Base-by-base conservation (phyloP, 352 stramenopile genomes). In the Thalassiosira livingstoniorum region DNA sequence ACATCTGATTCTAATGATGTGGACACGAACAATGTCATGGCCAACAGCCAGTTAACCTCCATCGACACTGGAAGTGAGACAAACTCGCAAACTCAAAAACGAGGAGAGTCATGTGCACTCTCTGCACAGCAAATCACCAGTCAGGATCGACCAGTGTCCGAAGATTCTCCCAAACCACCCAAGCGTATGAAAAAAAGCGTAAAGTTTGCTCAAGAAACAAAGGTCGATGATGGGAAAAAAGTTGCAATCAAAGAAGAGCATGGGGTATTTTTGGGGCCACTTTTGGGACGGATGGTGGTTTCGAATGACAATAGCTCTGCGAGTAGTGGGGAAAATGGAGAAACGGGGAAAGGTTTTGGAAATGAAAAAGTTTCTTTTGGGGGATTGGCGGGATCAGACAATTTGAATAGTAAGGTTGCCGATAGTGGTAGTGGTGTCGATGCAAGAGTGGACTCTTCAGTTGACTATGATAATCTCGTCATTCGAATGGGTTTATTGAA, bases 401-500 rank as follows among this genome's bases (percentile, higher is more conserved):
- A 47, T 5, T 47, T 29, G 21, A 25, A 63, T 23, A 5, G 58
- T 29, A 66, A 73, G 23, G 23, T 31, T 23, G 32, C 7, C 63
- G n/a, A 65, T 23, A 37, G 15, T 54, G 25, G 27, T 23, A 2
- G n/a, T 21, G 11, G n/a, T n/a, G n/a, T n/a, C n/a, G n/a, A n/a
- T n/a, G n/a, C n/a, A n/a, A n/a, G n/a, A n/a, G n/a, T 7, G 18
- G 29, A 53, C 0, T 42, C 13, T 31, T 31, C 21, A 21, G 39
- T 51, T 37, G 53, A 66, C n/a, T 75, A 80, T 63, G 43, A 70
- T n/a, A 61, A 58, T n/a, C 37, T 80, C 37, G 54, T 75, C 2
- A 43, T 80, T 4, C n/a, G 42, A 43, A 73, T 80, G 53, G 73
- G 73, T 10, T 37, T 80, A 55, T 55, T 80, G 34, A 80, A 80